Evolutionary conservation across 768 basidiomycete genomes (phyloP), one percentile per base, ranked within the genome.

Genomic region (Holtermanniella nyarrowii): DNA sequence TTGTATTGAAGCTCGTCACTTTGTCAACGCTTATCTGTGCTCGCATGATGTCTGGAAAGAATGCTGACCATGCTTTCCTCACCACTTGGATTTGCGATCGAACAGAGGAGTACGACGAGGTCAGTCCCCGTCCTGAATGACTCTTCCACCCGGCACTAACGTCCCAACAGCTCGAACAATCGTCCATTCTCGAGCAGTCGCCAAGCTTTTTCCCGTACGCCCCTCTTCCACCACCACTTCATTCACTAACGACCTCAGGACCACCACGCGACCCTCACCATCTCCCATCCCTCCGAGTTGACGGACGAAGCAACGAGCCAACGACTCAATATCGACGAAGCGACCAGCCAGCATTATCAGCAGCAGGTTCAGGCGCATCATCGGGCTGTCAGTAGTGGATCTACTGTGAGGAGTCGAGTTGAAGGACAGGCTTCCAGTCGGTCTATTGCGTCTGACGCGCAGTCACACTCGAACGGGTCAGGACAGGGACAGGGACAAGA

Each of bases 111-210:
- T 3, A 13, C n/a, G 5, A 18, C 26, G 42, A 13, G n/a, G 52
- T 25, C 22, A 37, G 25, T 27, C 12, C 20, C 31, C 31, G 31
- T 7, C 31, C 18, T 7, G 31, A 49, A 4, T 26, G 22, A 39
- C 44, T 23, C 3, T 20, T 48, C n/a, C n/a, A n/a, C n/a, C n/a
- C n/a, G n/a, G n/a, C n/a, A n/a, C n/a, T n/a, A n/a, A n/a, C n/a
- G n/a, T n/a, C n/a, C n/a, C n/a, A n/a, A n/a, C n/a, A 68, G 66
- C 66, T 51, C 50, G 66, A n/a, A 63, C 66, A 13, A 58, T 68
- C 24, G 66, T 68, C 1, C 66, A 68, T 44, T 62, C 63, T 2
- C 39, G 66, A 52, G 60, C 63, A 1, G 47, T 68, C 2, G 63
- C 66, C 14, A 47, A 51, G 18, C 47, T 63, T 39, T 68, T 68